phyloP scores from a whole-genome alignment of 306 rosid species.

The Senna siamea region DNA sequence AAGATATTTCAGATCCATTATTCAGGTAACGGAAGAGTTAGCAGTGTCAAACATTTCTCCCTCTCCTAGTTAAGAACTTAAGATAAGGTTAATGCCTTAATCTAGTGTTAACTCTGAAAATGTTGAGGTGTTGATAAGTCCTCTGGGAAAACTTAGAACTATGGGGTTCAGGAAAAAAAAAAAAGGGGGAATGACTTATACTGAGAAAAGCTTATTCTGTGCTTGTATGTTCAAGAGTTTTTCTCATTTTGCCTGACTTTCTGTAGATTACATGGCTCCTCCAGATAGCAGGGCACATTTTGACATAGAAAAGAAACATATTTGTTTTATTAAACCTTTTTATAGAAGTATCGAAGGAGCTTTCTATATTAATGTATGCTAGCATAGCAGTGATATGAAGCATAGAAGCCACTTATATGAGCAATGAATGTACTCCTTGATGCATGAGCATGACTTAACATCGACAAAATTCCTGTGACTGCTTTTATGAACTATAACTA shows the following conservation, averaged over 20 bases:
- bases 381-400: background rate
- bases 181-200: background rate
- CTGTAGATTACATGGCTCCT: constrained; percentile 33
- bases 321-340: too few relatives aligned
- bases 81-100: too few relatives aligned
- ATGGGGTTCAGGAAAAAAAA: background rate
- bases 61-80: background rate
- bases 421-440: background rate
- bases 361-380: background rate
- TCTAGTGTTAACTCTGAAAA: too few relatives aligned
- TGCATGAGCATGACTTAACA: background rate
- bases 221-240: constrained; percentile 16
- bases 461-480: constrained; percentile 19
- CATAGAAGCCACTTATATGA: background rate
- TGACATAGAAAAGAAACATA: background rate
- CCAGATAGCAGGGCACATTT: constrained; percentile 19
- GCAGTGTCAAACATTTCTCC: background rate
- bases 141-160: background rate
- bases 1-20: background rate
- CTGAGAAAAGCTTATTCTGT: constrained; percentile 37
- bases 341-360: too few relatives aligned
- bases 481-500: background rate
- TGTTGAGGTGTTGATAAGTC: too few relatives aligned
- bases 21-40: background rate
- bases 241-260: background rate